These are phyloP conservation scores for Ophiobolus disseminans DNA, from an alignment of 2,329 filamentous ascomycete genomes.

Conservation along the genomic window DNA sequence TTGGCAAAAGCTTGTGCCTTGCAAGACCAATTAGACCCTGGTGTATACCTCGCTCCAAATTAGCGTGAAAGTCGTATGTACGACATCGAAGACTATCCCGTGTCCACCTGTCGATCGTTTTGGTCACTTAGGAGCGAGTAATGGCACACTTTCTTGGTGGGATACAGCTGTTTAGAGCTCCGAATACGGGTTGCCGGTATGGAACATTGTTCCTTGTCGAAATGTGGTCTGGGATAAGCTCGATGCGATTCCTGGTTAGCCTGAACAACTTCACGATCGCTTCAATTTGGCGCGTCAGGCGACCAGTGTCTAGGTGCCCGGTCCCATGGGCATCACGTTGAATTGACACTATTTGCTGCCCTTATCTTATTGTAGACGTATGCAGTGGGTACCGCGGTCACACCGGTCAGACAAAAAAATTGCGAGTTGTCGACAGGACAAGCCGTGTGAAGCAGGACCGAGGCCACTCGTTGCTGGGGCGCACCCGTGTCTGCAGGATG, in stretches of 20 bases:
- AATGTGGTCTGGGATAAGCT: background rate
- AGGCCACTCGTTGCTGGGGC: background rate
- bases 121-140: constrained; percentile 9
- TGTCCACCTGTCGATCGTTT: constrained; percentile 15
- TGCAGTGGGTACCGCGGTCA: background rate
- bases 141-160: too few relatives aligned
- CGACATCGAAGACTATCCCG: constrained; percentile 33
- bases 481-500: constrained; percentile 24
- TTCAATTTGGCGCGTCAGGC: too few relatives aligned
- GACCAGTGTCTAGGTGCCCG: background rate
- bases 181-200: too few relatives aligned
- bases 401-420: constrained; percentile 4
- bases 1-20: constrained; percentile 17
- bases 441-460: background rate
- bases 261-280: too few relatives aligned
- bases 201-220: background rate
- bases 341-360: too few relatives aligned
- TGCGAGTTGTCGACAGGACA: constrained; percentile 9
- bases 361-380: background rate
- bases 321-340: background rate
- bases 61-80: constrained; percentile 33
- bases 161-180: too few relatives aligned
- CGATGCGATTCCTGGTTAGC: too few relatives aligned
- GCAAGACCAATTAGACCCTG: constrained; percentile 19
- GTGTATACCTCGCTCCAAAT: constrained; percentile 14